Conservation (phyloP, 805 yeast genomes). For the Peterozyma toletana region DNA sequence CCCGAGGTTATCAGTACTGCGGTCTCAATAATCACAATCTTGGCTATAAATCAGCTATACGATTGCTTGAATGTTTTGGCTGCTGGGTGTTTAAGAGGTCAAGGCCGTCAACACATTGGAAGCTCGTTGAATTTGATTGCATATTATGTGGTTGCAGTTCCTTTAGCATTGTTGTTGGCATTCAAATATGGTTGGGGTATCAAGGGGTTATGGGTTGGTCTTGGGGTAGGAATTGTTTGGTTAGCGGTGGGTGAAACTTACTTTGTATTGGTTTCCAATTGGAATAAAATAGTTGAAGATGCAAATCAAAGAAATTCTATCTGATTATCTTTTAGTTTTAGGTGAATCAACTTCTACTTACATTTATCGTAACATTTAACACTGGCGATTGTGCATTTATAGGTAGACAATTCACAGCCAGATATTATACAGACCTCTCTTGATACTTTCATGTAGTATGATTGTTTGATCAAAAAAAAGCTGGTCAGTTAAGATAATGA, state of each 20-base stretch:
- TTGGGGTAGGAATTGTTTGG: conserved; percentile 32
- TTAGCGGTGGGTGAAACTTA: conserved; percentile 32
- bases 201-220: conserved; percentile 41
- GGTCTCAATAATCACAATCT: conserved; percentile 33
- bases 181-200: conserved; percentile 31
- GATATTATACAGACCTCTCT: too few relatives aligned
- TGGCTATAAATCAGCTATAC: conserved; percentile 41
- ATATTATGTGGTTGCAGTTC: conserved; percentile 43
- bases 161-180: conserved; percentile 37
- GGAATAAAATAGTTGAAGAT: conserved; percentile 41
- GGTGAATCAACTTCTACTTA: too few relatives aligned
- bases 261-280: conserved; percentile 37
- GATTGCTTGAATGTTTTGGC: conserved; percentile 39
- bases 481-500: too few relatives aligned
- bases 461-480: too few relatives aligned
- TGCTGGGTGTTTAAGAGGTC: conserved; percentile 44
- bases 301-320: conserved; percentile 18
- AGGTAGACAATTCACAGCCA: too few relatives aligned
- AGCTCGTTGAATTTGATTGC: conserved; percentile 37
- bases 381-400: too few relatives aligned
- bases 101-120: conserved; percentile 48
- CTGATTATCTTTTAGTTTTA: too few relatives aligned
- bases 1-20: not conserved
- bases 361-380: too few relatives aligned
- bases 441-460: too few relatives aligned